Evolutionary conservation across 257 asterid genomes (phyloP).

Genomic region (Ballota nigra): DNA sequence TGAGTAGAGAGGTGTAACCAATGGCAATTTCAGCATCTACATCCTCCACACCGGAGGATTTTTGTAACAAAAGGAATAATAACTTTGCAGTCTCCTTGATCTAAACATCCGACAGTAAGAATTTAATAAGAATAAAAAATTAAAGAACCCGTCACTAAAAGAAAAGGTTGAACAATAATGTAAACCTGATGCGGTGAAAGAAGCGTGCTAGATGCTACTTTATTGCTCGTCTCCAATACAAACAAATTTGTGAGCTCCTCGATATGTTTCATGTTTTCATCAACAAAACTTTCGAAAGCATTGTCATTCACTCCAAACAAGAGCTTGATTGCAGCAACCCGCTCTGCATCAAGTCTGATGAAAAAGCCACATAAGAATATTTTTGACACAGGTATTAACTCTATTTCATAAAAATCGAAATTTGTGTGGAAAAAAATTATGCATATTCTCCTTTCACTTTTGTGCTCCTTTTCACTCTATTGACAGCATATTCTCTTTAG

Average conservation of each 20-base stretch:
- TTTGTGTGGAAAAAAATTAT: not conserved
- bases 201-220: constrained; percentile 26
- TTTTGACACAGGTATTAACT: not conserved
- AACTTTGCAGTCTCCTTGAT: constrained; percentile 48
- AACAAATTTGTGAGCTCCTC: constrained; percentile 50
- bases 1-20: constrained; percentile 31
- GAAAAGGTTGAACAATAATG: not conserved
- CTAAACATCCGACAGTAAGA: constrained; percentile 39
- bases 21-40: constrained; percentile 42
- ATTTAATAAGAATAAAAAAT: constrained; percentile 4
- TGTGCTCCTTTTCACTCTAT: not conserved
- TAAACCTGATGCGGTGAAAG: constrained; percentile 40
- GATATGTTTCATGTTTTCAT: constrained; percentile 56
- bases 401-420: not conserved
- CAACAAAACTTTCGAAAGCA: constrained; percentile 37
- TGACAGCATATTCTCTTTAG: not conserved
- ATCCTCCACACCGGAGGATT: constrained; percentile 41
- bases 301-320: constrained; percentile 55
- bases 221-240: constrained; percentile 40
- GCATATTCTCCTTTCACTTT: not conserved
- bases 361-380: constrained; percentile 28
- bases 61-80: constrained; percentile 52
- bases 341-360: constrained; percentile 58
- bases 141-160: not conserved
- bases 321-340: constrained; percentile 59